A percentile compares a stretch with the other conserved stretches of the same genome.
Conservation (phyloP, 1,284 basidiomycete species). For the Thecaphora frezii region DNA sequence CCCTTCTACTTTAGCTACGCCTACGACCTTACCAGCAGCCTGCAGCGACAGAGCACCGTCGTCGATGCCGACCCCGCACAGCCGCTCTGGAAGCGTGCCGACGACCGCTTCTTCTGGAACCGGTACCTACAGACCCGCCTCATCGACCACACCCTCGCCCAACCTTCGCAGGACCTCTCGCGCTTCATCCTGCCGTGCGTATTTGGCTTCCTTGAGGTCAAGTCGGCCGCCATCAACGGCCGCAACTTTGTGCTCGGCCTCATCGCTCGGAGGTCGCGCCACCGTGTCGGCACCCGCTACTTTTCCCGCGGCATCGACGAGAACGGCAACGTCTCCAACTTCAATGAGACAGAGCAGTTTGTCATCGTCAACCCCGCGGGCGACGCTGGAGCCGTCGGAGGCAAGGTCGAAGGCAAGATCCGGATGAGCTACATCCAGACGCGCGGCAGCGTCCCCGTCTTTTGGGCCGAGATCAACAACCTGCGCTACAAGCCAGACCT, state of each 20-base stretch:
- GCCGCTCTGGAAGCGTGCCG: constrained; percentile 72
- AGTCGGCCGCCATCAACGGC: constrained; percentile 74
- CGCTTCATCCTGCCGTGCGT: constrained; percentile 77
- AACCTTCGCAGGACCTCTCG: constrained; percentile 66
- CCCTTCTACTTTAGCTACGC: constrained; percentile 87
- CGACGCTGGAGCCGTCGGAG: constrained; percentile 18
- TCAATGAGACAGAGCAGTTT: constrained; percentile 64
- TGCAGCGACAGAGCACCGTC: constrained; percentile 77
- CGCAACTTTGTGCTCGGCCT: constrained; percentile 81
- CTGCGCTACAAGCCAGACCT: constrained; percentile 95
- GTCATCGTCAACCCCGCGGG: constrained; percentile 63
- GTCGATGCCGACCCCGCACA: constrained; percentile 63
- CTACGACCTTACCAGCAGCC: constrained; percentile 83
- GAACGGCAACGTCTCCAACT: constrained; percentile 63
- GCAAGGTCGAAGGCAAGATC: constrained; percentile 64
- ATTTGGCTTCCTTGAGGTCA: constrained; percentile 73
- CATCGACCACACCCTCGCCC: constrained; percentile 23
- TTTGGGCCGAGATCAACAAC: constrained; percentile 97
- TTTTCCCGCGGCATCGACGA: constrained; percentile 90
- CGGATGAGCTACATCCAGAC: constrained; percentile 79
- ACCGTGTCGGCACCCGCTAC: constrained; percentile 93
- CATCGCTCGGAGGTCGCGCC: constrained; percentile 87
- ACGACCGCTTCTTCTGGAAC: constrained; percentile 99
- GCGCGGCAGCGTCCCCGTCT: constrained; percentile 88
- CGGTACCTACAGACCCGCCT: constrained; percentile 64